Evolutionary conservation across 805 yeast genomes (phyloP).

Genomic region (Scheffersomyces coipomensis): DNA sequence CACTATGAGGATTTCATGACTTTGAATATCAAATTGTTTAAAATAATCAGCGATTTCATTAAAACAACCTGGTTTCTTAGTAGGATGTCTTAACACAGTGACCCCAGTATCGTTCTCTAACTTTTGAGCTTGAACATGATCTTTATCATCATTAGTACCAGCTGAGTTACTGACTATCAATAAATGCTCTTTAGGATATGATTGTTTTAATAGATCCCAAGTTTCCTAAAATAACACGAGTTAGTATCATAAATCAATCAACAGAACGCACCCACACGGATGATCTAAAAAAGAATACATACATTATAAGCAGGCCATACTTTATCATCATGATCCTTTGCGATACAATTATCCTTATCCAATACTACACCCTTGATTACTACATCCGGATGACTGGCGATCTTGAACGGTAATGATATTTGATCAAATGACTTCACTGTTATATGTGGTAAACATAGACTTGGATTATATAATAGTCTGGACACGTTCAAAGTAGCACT

Average conservation of each 20-base stretch:
- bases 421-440: conserved; percentile 57
- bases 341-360: conserved; percentile 95
- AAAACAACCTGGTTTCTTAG: conserved; percentile 82
- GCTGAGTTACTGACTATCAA: conserved; percentile 91
- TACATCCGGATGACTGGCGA: conserved; percentile 24
- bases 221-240: conserved; percentile 21
- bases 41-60: conserved; percentile 66
- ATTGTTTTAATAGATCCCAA: conserved; percentile 55
- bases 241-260: conserved; percentile 13
- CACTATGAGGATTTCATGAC: conserved; percentile 74
- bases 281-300: conserved; percentile 13
- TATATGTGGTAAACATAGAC: conserved; percentile 67
- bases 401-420: conserved; percentile 52
- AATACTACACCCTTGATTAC: conserved; percentile 73
- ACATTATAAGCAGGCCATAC: conserved; percentile 72
- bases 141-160: conserved; percentile 76
- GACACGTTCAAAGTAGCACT: conserved; percentile 75
- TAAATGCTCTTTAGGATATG: conserved; percentile 62
- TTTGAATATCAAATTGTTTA: conserved; percentile 41
- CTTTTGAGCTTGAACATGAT: conserved; percentile 55
- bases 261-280: not conserved
- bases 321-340: conserved; percentile 73
- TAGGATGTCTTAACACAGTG: conserved; percentile 64
- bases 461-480: conserved; percentile 58
- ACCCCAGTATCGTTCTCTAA: conserved; percentile 69